Evolutionary conservation across 2,329 filamentous ascomycete species (phyloP).

Genomic region (Pseudogymnoascus destructans): DNA sequence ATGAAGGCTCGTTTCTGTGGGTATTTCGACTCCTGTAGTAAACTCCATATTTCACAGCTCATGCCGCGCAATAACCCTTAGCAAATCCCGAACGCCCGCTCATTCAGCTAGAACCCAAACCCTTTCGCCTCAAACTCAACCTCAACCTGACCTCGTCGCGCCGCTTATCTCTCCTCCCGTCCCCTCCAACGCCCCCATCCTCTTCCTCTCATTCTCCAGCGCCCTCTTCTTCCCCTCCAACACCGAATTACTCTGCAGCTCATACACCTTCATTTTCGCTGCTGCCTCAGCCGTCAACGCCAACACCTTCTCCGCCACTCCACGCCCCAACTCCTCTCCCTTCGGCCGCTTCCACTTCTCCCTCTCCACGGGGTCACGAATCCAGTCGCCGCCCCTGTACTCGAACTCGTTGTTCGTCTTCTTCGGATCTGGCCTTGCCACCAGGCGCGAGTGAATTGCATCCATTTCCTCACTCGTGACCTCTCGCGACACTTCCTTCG

Average conservation of each 20-base stretch:
- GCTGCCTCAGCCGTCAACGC: slow-evolving; percentile 22
- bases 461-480: not conserved
- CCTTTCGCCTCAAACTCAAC: not conserved
- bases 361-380: slow-evolving; percentile 4
- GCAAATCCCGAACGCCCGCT: not conserved
- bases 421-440: not conserved
- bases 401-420: not conserved
- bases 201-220: not conserved
- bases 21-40: not conserved
- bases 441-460: not conserved
- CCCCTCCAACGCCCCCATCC: not conserved
- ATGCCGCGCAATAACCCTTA: not conserved
- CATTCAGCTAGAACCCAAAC: not conserved
- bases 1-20: not conserved
- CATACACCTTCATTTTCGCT: slow-evolving; percentile 17
- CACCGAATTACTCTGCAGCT: slow-evolving; percentile 14
- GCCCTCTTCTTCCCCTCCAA: not conserved
- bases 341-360: slow-evolving; percentile 25
- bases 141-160: not conserved
- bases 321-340: slow-evolving; percentile 31
- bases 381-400: not conserved
- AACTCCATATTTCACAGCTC: not conserved
- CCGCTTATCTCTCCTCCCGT: not conserved
- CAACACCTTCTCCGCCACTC: slow-evolving; percentile 28
- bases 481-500: not conserved